Percentiles rank a stretch among this genome's conserved stretches.
phyloP scores from a whole-genome alignment of 2,329 filamentous ascomycete species.

The Aphanocladium album region DNA sequence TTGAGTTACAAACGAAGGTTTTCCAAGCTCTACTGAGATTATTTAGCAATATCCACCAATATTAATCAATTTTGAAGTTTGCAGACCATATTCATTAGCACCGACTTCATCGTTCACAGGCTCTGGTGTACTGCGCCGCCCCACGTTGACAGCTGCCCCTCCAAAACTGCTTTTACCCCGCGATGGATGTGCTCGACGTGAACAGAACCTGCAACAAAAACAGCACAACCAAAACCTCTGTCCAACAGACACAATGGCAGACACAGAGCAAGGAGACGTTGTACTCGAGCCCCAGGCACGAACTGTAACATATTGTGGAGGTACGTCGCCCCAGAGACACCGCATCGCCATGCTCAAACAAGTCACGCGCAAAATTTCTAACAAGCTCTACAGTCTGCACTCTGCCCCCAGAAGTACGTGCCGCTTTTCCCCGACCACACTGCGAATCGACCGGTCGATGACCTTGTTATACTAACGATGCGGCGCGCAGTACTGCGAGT shows the following conservation, averaged over 20 bases:
- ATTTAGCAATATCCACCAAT: no score
- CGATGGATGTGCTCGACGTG: conserved; percentile 1
- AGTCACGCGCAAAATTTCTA: conserved; percentile 5
- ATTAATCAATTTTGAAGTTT: no score
- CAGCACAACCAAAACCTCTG: neutral
- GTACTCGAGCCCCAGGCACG: conserved; percentile 45
- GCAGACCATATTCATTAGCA: no score
- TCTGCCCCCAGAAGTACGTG: conserved; percentile 56
- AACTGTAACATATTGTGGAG: conserved; percentile 53
- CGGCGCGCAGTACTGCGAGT: conserved; percentile 88
- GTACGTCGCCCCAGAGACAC: conserved; percentile 37
- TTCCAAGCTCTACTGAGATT: no score
- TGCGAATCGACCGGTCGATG: conserved; percentile 12
- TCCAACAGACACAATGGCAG: conserved; percentile 43
- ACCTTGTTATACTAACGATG: conserved; percentile 16
- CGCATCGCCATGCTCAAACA: neutral
- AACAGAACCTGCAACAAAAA: conserved; percentile 4
- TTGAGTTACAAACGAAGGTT: no score
- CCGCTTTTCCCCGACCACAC: neutral
- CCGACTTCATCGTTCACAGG: neutral
- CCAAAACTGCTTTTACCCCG: conserved; percentile 13
- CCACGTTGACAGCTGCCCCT: conserved; percentile 12
- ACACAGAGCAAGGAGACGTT: conserved; percentile 43
- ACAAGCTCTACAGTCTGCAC: conserved; percentile 49
- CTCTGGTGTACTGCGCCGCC: neutral